Evolutionary conservation across 495 filamentous ascomycete species (phyloP), one percentile per base, ranked within the genome.

Genomic region (Trichoderma gamsii): DNA sequence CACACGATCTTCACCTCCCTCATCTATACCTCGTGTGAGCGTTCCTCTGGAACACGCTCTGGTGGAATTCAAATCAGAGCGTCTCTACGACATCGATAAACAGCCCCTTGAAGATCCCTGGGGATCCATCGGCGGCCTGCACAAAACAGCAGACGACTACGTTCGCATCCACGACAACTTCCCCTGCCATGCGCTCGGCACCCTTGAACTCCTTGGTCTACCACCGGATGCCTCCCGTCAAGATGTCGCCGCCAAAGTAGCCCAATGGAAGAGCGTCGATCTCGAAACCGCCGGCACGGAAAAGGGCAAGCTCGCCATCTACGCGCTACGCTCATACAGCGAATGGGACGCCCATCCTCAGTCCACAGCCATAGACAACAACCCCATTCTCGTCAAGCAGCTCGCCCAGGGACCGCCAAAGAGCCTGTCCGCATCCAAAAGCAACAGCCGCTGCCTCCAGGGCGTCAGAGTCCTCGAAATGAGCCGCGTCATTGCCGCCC

Each of bases 401-500:
- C 63, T 81, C n/a, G 65, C 83, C 82, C 73, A 78, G 79, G 7
- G 68, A 71, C 65, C 71, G 56, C 67, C 70, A 67, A 43, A 76
- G 72, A 71, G 73, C 70, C 86, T 87, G 32, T 80, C 80, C n/a
- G 84, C 83, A 4, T 27, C n/a, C n/a, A 56, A 38, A 9, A 38
- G 51, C 8, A 21, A 3, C 21, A 25, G 51, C 23, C 25, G 56
- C 56, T 61, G 56, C 16, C 56, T 61, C 8, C 9, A 61, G 16
- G 83, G 81, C 44, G 79, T 85, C 71, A 81, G 81, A 65, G 88
- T 90, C 44, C 79, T 91, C 12, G 88, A 91, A 75, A 76, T 90
- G 69, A 90, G 88, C 79, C 88, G 88, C 52, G 78, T 86, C 73
- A 85, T 87, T 71, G 84, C 84, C 66, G 84, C 83, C 9, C 88